These are phyloP conservation scores for Aspergillus pseudoviridinutans DNA, from an alignment of 2,329 filamentous ascomycete species.

Conservation along the genomic window DNA sequence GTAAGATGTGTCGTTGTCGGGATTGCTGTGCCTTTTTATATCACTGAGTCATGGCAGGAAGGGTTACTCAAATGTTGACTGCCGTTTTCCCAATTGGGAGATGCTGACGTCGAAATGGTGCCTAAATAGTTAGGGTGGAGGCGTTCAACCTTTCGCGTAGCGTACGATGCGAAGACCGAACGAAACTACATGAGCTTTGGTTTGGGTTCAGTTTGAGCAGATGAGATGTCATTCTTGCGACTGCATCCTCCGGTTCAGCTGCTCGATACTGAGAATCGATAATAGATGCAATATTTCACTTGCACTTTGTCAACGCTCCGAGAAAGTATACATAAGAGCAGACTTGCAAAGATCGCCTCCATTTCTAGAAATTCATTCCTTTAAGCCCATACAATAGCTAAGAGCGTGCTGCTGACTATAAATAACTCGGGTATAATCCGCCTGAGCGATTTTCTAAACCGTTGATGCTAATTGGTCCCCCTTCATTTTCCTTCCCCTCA, in stretches of 20 bases:
- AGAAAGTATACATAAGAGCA: background rate
- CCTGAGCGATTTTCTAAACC: background rate
- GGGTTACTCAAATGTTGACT: no score
- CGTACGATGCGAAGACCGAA: background rate
- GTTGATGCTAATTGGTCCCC: background rate
- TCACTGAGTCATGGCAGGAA: background rate
- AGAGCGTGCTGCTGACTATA: background rate
- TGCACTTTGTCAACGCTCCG: background rate
- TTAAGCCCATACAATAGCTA: background rate
- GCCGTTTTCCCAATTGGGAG: background rate
- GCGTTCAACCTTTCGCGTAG: no score
- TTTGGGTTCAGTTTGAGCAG: background rate
- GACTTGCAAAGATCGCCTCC: background rate
- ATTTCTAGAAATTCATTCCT: background rate
- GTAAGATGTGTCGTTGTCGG: background rate
- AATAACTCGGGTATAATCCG: background rate
- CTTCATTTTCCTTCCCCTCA: background rate
- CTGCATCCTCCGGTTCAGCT: background rate
- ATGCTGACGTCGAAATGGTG: background rate
- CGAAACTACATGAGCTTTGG: background rate
- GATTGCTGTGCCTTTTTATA: background rate
- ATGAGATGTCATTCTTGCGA: background rate
- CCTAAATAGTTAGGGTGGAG: background rate
- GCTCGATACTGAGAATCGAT: background rate
- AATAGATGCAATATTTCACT: background rate